Evolutionary conservation across 129 eudicot genomes (phyloP).

Genomic region (Oenanthe sinensis): DNA sequence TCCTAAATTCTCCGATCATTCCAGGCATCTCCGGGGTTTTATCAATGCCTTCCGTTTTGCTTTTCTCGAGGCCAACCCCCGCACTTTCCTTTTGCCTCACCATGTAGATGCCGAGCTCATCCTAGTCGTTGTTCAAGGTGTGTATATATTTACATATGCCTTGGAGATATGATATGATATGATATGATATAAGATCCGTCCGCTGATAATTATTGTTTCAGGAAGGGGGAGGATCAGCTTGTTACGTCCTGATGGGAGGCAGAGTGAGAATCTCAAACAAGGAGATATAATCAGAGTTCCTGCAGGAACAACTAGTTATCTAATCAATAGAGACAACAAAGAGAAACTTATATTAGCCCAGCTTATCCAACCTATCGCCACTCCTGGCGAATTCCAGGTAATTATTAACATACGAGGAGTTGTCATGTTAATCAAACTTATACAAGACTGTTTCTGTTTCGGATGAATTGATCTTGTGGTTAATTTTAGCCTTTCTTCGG

Average conservation of each 20-base stretch:
- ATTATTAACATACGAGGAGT: too few species aligned
- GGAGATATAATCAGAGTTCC: constrained; percentile 58
- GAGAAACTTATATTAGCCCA: constrained; percentile 48
- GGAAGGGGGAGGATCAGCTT: background rate
- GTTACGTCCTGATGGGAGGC: constrained; percentile 25
- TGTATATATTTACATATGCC: background rate
- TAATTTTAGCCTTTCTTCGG: constrained; percentile 39
- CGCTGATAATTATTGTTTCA: background rate
- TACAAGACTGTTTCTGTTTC: background rate
- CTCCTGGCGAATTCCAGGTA: constrained; percentile 63
- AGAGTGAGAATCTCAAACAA: constrained; percentile 40
- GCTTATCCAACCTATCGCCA: constrained; percentile 44
- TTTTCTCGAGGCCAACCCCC: constrained; percentile 66
- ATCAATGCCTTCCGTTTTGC: constrained; percentile 55
- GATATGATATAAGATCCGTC: too few species aligned
- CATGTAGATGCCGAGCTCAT: constrained; percentile 52
- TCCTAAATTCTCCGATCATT: constrained; percentile 56
- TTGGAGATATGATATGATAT: too few species aligned
- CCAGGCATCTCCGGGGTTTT: constrained; percentile 40
- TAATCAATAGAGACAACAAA: constrained; percentile 44
- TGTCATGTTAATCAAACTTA: background rate
- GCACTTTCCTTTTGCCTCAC: constrained; percentile 50
- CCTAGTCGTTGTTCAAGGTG: constrained; percentile 55
- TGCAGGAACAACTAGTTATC: constrained; percentile 19
- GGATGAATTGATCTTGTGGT: background rate